Evolutionary conservation across 495 filamentous ascomycete genomes (phyloP).

Genomic region (Penicillium subrubescens): DNA sequence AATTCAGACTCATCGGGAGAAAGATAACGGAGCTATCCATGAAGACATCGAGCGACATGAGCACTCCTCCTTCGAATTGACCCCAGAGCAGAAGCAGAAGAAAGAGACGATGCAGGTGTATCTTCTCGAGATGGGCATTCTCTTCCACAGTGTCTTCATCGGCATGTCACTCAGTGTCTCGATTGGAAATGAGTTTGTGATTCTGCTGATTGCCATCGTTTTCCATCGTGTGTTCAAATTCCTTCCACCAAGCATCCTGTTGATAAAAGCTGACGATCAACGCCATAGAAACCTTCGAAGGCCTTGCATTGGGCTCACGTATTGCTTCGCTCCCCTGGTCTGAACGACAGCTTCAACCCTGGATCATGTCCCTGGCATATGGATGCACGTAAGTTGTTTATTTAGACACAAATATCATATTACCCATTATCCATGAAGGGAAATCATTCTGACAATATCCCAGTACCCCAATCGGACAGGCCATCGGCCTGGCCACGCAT

Average conservation of each 20-base stretch:
- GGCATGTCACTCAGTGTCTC: slow-evolving; percentile 79
- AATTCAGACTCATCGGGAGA: slow-evolving; percentile 12
- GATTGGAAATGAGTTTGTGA: slow-evolving; percentile 67
- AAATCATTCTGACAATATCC: slow-evolving; percentile 18
- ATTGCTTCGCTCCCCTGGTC: slow-evolving; percentile 50
- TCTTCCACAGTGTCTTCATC: slow-evolving; percentile 81
- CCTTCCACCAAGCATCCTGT: neutral
- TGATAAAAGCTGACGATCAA: slow-evolving; percentile 25
- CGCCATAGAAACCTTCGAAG: slow-evolving; percentile 57
- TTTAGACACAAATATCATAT: neutral
- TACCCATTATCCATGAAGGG: neutral
- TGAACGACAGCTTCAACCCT: slow-evolving; percentile 52
- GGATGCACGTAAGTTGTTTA: slow-evolving; percentile 48
- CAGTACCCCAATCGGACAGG: slow-evolving; percentile 82
- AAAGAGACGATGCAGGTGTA: slow-evolving; percentile 62
- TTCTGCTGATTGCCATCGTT: slow-evolving; percentile 71
- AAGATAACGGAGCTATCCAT: slow-evolving; percentile 16
- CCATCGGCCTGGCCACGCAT: slow-evolving; percentile 68
- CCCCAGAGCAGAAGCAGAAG: slow-evolving; percentile 30
- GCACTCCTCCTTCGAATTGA: slow-evolving; percentile 11
- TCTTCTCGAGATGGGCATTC: slow-evolving; percentile 75
- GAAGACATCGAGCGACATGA: slow-evolving; percentile 25
- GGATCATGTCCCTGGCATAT: slow-evolving; percentile 85
- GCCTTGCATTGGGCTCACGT: slow-evolving; percentile 65
- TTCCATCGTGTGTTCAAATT: slow-evolving; percentile 60